Conservation (phyloP, 2,329 filamentous ascomycete species). For the Fusarium fujikuroi region DNA sequence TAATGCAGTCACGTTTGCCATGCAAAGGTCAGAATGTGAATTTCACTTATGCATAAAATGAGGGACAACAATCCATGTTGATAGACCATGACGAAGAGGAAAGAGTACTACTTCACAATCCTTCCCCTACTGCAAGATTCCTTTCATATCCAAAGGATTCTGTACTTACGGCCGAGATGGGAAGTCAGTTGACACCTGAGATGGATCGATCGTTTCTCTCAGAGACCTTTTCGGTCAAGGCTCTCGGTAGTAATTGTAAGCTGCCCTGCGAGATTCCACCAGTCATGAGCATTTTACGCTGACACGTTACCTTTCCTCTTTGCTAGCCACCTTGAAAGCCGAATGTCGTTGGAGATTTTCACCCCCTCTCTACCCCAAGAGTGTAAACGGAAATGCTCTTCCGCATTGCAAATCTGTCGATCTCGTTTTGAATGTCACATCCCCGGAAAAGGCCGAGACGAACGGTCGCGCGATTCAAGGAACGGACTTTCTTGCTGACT, state of each 20-base stretch:
- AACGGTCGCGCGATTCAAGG: not conserved
- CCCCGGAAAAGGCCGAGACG: not conserved
- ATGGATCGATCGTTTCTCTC: not conserved
- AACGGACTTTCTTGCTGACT: not conserved
- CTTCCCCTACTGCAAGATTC: accelerated
- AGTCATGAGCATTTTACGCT: not conserved
- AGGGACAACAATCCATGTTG: not conserved
- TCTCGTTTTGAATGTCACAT: not conserved
- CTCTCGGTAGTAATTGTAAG: not conserved
- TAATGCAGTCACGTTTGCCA: accelerated
- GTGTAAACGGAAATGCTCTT: not conserved
- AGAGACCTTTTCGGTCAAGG: not conserved
- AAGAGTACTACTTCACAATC: not conserved
- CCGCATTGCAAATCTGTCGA: not conserved
- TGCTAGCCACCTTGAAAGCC: not conserved
- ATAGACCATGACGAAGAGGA: not conserved
- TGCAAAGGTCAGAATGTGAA: not conserved
- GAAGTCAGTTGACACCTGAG: not conserved
- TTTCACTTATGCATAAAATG: not conserved
- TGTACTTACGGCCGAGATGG: not conserved
- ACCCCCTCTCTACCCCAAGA: not conserved
- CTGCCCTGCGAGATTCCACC: accelerated
- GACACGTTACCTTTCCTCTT: not conserved
- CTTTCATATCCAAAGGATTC: not conserved
- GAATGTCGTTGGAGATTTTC: not conserved